These are phyloP conservation scores for Selenicereus undatus DNA, from an alignment of 148 eudicot genomes.

Conservation along the genomic window DNA sequence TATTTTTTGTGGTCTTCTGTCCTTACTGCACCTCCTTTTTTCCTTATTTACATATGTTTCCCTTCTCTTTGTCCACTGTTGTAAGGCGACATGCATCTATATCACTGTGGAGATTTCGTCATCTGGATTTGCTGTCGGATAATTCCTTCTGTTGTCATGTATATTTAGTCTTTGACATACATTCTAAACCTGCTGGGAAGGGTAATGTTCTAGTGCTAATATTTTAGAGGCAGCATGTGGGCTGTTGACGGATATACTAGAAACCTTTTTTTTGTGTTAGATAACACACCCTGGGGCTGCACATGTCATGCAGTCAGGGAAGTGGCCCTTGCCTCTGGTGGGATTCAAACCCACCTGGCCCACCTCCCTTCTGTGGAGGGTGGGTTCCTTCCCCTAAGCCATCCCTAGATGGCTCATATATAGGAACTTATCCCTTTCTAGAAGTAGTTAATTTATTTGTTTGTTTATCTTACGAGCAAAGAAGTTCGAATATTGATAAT, in stretches of 20 bases:
- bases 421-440: not conserved
- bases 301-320: not conserved
- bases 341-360: not conserved
- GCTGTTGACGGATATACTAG: not conserved
- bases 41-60: not conserved
- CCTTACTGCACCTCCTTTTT: not conserved
- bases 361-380: not conserved
- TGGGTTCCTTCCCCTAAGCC: not conserved
- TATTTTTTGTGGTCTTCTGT: not conserved
- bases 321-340: not conserved
- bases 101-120: not conserved
- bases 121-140: not conserved
- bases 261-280: not conserved
- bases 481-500: too few relatives aligned
- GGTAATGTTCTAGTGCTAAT: not conserved
- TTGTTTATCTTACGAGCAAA: not conserved
- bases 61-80: not conserved
- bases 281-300: not conserved
- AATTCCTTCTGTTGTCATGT: not conserved
- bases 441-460: not conserved
- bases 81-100: not conserved
- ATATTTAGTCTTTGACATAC: not conserved
- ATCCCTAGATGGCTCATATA: not conserved
- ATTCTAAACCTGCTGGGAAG: not conserved
- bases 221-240: not conserved